Base-by-base conservation (phyloP, 305 asterid species). In the Fraxinus nigra region DNA sequence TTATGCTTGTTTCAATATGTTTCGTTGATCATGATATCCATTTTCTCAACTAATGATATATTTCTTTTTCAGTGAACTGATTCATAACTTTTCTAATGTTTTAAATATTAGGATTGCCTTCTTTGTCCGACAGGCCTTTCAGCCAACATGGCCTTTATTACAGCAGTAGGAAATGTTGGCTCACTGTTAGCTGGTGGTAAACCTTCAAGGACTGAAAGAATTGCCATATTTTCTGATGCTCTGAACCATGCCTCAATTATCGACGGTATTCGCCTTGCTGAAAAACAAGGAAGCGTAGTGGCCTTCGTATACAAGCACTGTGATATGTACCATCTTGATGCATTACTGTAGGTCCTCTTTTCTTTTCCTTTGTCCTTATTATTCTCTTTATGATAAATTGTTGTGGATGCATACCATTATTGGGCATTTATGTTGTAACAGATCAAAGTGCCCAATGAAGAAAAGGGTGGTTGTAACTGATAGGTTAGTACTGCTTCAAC, bases 41-140 rank as follows among this genome's bases (percentile, higher is more conserved):
- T 77, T 75, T 74, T 37, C 30, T 35, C 78, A 24, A 28, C 80
- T 51, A 65, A 35, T 59, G 34, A 32, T 63, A 46, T 75, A 0
- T 70, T 38, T 77, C n/a, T 77, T 77, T 76, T 63, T 70, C 51
- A 38, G 26, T 74, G 18, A 84, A 85, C 90, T 91, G 89, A 91
- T 88, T 86, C 76, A 24, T 82, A 75, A 79, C 84, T 86, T 82
- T 86, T 89, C 90, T 89, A 87, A 87, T 88, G 86, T 85, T 69
- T 69, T 86, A 86, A 89, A 89, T 90, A 87, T 90, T 90, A 96
- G 99, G 99, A 96, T 86, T 96, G 98, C 95, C 95, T 94, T 92
- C 98, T 96, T 90, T 96, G 99, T 91, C 98, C 98, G 83, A 93
- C 99, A 89, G 98, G 98, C 93, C 94, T 96, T 90, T 91, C 99